Evolutionary conservation across 192 early-diverging fungal genomes (phyloP).

Genomic region (Gamsiella multidivaricata): DNA sequence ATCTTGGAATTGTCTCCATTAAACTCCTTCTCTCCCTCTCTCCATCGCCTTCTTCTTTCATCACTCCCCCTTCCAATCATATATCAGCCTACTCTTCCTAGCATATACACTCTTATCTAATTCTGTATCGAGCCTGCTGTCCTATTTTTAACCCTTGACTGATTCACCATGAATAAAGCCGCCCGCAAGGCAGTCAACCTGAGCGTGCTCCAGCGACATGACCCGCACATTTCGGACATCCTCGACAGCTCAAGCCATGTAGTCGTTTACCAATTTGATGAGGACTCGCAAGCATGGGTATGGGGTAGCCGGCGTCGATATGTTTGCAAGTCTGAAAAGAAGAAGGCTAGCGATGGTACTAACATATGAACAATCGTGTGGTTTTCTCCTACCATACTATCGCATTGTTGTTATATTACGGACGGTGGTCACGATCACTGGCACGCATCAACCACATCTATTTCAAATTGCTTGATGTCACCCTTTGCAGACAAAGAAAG

Average conservation of each 20-base stretch:
- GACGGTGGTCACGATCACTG: no score
- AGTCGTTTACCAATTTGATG: conserved; percentile 91
- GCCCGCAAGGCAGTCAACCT: conserved; percentile 82
- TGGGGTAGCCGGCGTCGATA: conserved; percentile 1
- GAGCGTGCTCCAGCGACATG: conserved; percentile 84
- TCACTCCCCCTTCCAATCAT: neutral
- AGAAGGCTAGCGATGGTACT: no score
- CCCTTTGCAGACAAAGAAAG: conserved; percentile 78
- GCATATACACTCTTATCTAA: no score
- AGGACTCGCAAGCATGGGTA: conserved; percentile 81
- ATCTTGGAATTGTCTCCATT: no score
- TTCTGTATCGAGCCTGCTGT: no score
- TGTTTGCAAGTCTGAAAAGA: no score
- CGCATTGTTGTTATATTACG: neutral
- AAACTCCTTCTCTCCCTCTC: neutral
- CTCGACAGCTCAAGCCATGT: conserved; percentile 88
- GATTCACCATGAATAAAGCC: conserved; percentile 69
- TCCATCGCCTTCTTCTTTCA: neutral
- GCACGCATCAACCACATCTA: no score
- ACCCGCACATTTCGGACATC: conserved; percentile 79
- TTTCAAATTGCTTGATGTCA: no score
- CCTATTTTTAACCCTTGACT: no score
- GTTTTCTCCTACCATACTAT: neutral
- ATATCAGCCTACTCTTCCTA: no score
- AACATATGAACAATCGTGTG: no score